These are phyloP conservation scores for Synchytrium microbalum DNA, from an alignment of 371 early-diverging fungal genomes.

Conservation along the genomic window DNA sequence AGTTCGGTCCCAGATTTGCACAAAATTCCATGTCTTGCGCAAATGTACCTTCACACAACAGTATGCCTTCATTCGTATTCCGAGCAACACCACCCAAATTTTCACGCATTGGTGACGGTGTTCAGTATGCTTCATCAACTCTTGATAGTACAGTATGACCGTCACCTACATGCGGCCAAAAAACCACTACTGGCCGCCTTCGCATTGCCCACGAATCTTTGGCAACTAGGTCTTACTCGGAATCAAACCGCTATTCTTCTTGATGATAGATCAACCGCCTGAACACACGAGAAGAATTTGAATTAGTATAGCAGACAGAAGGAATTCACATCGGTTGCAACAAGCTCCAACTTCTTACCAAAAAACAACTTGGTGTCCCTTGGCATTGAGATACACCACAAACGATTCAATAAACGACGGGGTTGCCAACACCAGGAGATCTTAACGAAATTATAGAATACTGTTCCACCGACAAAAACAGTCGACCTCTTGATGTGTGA, in stretches of 20 bases:
- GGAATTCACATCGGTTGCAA: neutral
- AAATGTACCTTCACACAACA: conserved; percentile 59
- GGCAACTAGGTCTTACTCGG: conserved; percentile 35
- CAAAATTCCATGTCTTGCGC: neutral
- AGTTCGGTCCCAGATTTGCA: neutral
- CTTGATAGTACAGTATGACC: conserved; percentile 64
- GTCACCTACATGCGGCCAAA: conserved; percentile 39
- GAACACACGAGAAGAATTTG: neutral
- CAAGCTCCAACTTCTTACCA: conserved; percentile 37
- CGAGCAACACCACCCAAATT: conserved; percentile 67
- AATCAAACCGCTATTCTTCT: conserved; percentile 67
- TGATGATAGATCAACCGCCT: conserved; percentile 77
- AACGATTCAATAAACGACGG: conserved; percentile 73
- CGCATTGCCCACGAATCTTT: neutral
- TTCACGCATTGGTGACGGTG: conserved; percentile 63
- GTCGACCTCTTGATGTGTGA: neutral
- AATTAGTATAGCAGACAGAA: neutral
- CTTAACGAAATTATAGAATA: conserved; percentile 39
- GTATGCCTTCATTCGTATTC: conserved; percentile 67
- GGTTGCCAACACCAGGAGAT: conserved; percentile 73
- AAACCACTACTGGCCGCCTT: neutral
- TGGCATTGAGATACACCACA: conserved; percentile 53
- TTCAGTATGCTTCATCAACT: conserved; percentile 51
- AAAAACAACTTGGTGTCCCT: conserved; percentile 61
- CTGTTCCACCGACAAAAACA: neutral